Base-by-base conservation (phyloP, 208 protist genomes). In the Leishmania aethiopica region DNA sequence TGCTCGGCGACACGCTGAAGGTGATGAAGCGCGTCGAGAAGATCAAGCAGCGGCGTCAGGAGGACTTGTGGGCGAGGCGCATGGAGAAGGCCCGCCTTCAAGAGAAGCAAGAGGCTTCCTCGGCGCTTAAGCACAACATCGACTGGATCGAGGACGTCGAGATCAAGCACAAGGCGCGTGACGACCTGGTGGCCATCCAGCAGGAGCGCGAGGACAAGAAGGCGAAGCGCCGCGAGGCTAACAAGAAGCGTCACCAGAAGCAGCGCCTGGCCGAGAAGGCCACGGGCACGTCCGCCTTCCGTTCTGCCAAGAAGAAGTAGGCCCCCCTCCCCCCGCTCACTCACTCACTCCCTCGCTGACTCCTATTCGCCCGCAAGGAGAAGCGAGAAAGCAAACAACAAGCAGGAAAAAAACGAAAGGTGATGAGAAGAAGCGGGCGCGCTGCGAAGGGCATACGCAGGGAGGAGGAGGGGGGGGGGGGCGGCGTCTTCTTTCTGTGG, bases 21-120 rank as follows among this genome's bases (percentile, higher is more conserved):
- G 98, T 99, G 11, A 99, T 99, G 96, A 99, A 99, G 89, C 93
- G 95, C 45, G 94, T 99, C n/a, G 89, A 99, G 78, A 92, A 98
- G 86, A 99, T 99, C 84, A 98, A 98, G 84, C 84, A 97, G 87
- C 82, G 90, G 51, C 96, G 99, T 57, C 95, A 99, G 93, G 84
- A 92, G 77, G 91, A 92, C 19, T 96, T 99, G 84, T 99, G 99
- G 92, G 92, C 98, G 59, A 92, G 94, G 22, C 95, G 97, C 53
- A 98, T 98, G 95, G 88, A 92, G 84, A 84, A 78, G 82, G 87
- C 88, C 37, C 86, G 83, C 28, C 82, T 97, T 87, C 93, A 93
- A 66, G 90, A 94, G 79, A 93, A 93, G 78, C 91, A 91, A 59
- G 91, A 96, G 81, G 90, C 93, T 8, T 89, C 95, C 37, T 89